phyloP scores from a whole-genome alignment of 192 early-diverging fungal genomes.

The Coemansia sp. region DNA sequence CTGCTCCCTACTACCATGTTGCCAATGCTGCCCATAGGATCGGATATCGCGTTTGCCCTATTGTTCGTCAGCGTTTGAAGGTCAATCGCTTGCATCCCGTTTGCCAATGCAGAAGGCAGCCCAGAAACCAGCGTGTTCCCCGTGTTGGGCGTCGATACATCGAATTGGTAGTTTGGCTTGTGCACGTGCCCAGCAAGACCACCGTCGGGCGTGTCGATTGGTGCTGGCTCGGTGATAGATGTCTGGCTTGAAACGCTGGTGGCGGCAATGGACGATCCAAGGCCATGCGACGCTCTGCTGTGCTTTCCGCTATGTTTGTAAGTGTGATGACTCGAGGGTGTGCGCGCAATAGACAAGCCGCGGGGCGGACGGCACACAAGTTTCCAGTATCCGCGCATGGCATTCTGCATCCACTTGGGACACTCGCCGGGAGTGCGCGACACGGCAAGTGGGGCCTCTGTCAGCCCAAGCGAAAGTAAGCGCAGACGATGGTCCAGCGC shows the following conservation, averaged over 20 bases:
- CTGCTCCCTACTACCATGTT: neutral
- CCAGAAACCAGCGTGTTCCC: constrained; percentile 5
- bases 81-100: constrained; percentile 6
- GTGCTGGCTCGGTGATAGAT: neutral
- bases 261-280: neutral
- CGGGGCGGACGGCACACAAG: constrained; percentile 33
- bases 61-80: constrained; percentile 6
- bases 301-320: neutral
- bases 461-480: constrained; percentile 30
- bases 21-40: neutral
- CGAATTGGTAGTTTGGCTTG: neutral
- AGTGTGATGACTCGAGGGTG: constrained; percentile 6
- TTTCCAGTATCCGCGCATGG: constrained; percentile 54
- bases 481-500: constrained; percentile 47
- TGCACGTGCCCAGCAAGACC: neutral
- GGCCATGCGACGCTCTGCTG: constrained; percentile 1
- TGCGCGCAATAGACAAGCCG: neutral
- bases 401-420: constrained; percentile 52
- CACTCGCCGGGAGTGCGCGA: constrained; percentile 17
- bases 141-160: neutral
- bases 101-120: neutral
- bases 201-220: neutral
- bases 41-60: neutral
- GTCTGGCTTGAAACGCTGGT: constrained; percentile 16
- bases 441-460: constrained; percentile 30